Evolutionary conservation across 1,139 yeast genomes (phyloP).

Genomic region (Debaryomyces psychrophilus): DNA sequence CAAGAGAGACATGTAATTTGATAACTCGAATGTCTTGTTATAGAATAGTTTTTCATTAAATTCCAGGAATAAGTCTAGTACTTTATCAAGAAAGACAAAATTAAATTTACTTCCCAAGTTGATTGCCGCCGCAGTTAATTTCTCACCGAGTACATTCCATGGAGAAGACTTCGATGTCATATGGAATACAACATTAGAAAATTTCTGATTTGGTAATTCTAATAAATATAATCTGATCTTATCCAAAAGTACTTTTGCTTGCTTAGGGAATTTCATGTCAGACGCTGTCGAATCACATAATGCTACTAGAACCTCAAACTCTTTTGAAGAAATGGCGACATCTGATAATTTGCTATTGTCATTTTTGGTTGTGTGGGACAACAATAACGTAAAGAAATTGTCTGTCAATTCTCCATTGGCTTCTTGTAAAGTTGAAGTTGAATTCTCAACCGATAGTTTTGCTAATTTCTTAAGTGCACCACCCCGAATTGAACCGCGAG

Average conservation of each 20-base stretch:
- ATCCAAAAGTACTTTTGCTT: conserved; percentile 54
- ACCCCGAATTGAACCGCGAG: conserved; percentile 54
- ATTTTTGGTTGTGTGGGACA: conserved; percentile 23
- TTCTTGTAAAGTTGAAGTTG: conserved; percentile 22
- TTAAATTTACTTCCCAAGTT: conserved; percentile 41
- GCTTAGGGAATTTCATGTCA: conserved; percentile 42
- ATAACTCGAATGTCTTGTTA: conserved; percentile 27
- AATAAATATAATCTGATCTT: conserved; percentile 62
- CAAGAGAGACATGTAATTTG: conserved; percentile 46
- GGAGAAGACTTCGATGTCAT: conserved; percentile 35
- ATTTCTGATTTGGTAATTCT: conserved; percentile 58
- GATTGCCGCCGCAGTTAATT: conserved; percentile 40
- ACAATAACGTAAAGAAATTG: conserved; percentile 30
- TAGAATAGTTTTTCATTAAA: conserved; percentile 31
- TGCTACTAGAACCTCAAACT: conserved; percentile 73
- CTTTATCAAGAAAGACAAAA: conserved; percentile 27
- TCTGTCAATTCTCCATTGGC: conserved; percentile 21
- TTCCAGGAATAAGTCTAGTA: conserved; percentile 34
- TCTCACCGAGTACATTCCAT: conserved; percentile 41
- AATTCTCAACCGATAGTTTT: conserved; percentile 29
- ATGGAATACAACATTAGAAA: conserved; percentile 27
- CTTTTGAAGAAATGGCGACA: conserved; percentile 54
- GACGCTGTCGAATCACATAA: conserved; percentile 56
- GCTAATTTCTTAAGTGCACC: conserved; percentile 58
- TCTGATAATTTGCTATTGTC: conserved; percentile 20